phyloP scores from a whole-genome alignment of 2,329 filamentous ascomycete species.

The Fonsecaea erecta region DNA sequence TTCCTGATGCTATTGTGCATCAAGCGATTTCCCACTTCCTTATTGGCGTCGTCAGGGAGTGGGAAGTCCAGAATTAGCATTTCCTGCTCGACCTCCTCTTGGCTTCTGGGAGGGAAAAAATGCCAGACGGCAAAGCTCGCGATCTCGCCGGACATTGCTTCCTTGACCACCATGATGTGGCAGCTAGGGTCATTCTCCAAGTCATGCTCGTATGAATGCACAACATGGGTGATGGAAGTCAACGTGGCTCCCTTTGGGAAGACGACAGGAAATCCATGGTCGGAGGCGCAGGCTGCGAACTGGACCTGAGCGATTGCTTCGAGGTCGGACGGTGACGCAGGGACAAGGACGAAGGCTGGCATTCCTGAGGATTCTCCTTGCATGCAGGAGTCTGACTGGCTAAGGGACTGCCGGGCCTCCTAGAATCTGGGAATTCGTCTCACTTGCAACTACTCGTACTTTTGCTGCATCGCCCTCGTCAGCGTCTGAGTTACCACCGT shows the following conservation, averaged over 20 bases:
- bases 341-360: slow-evolving; percentile 32
- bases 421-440: background rate
- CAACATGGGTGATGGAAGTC: slow-evolving; percentile 28
- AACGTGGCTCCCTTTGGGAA: slow-evolving; percentile 33
- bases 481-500: background rate
- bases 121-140: slow-evolving; percentile 34
- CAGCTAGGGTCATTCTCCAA: slow-evolving; percentile 32
- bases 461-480: slow-evolving; percentile 1
- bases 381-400: background rate
- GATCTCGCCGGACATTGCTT: slow-evolving; percentile 31
- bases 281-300: slow-evolving; percentile 30
- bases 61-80: slow-evolving; percentile 27
- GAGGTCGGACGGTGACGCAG: slow-evolving; percentile 31
- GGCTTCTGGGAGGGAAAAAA: slow-evolving; percentile 26
- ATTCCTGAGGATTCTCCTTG: slow-evolving; percentile 13
- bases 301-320: slow-evolving; percentile 27
- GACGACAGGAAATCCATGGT: slow-evolving; percentile 26
- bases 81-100: slow-evolving; percentile 30
- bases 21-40: slow-evolving; percentile 27
- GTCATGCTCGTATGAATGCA: slow-evolving; percentile 24
- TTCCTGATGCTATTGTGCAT: slow-evolving; percentile 31
- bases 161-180: slow-evolving; percentile 34
- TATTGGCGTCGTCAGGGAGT: slow-evolving; percentile 31
- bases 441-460: background rate
- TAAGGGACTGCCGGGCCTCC: background rate